A percentile compares a stretch with the other conserved stretches of the same genome.
Evolutionary conservation across 306 rosid species (phyloP).

Genomic region (Vigna mungo): DNA sequence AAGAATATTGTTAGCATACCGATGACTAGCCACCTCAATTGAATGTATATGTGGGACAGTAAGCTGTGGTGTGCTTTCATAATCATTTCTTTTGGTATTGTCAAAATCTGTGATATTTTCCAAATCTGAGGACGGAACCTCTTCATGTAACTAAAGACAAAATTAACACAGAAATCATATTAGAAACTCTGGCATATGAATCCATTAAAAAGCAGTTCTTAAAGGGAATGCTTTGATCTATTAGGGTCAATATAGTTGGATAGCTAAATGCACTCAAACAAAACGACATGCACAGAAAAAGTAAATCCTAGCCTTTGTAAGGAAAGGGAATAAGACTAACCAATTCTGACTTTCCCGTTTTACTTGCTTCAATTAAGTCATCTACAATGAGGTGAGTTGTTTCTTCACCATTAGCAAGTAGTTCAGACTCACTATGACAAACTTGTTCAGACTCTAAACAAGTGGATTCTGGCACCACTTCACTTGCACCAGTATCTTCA

Average conservation of each 20-base stretch:
- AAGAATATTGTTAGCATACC: slow-evolving; percentile 53
- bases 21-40: slow-evolving; percentile 38
- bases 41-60: slow-evolving; percentile 42
- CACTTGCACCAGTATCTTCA: slow-evolving; percentile 28
- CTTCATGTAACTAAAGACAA: slow-evolving; percentile 50
- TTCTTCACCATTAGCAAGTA: slow-evolving; percentile 45
- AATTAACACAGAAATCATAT: slow-evolving; percentile 39
- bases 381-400: slow-evolving; percentile 18
- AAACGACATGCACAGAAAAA: slow-evolving; percentile 21
- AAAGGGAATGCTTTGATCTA: background rate
- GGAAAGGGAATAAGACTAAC: slow-evolving; percentile 45
- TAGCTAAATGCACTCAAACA: slow-evolving; percentile 20
- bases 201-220: background rate
- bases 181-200: slow-evolving; percentile 21
- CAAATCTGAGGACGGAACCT: slow-evolving; percentile 41
- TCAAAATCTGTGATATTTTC: slow-evolving; percentile 44
- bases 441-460: slow-evolving; percentile 25
- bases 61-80: slow-evolving; percentile 39
- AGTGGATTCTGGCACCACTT: slow-evolving; percentile 10
- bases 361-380: slow-evolving; percentile 48
- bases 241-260: slow-evolving; percentile 21
- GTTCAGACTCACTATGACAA: slow-evolving; percentile 19
- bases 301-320: slow-evolving; percentile 14
- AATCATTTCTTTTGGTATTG: slow-evolving; percentile 39
- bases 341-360: slow-evolving; percentile 38